A percentile compares a stretch with the other conserved stretches of the same genome.
phyloP scores from a whole-genome alignment of 2,329 filamentous ascomycete genomes.

The Atkinsonella texensis region DNA sequence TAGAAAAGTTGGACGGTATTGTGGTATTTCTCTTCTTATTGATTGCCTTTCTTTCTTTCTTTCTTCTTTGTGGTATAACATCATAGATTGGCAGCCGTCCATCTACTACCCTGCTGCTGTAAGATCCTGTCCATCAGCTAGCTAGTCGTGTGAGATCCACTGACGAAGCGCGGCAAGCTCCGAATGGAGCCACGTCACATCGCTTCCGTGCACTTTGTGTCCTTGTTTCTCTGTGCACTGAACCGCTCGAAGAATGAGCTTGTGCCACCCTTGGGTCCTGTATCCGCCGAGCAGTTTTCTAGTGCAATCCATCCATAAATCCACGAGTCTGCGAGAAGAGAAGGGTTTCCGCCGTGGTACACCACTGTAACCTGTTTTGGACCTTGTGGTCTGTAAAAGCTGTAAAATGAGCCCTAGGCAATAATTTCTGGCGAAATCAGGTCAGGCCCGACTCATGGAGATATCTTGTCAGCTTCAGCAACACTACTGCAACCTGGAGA shows the following conservation, averaged over 20 bases:
- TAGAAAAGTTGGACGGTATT: too few species aligned
- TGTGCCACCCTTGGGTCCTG: background rate
- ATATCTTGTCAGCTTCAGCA: background rate
- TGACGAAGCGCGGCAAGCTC: conserved; percentile 3
- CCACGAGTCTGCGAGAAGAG: background rate
- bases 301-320: background rate
- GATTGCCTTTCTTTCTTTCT: background rate
- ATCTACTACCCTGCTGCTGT: background rate
- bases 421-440: conserved; percentile 1
- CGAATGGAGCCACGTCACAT: conserved; percentile 7
- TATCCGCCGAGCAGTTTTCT: background rate
- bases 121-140: background rate
- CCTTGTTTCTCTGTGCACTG: background rate
- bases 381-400: background rate
- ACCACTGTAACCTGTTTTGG: too few species aligned
- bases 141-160: conserved; percentile 3
- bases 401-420: background rate
- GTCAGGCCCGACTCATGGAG: conserved; percentile 3
- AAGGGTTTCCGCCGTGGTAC: too few species aligned
- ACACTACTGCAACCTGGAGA: too few species aligned
- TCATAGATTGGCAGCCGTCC: background rate
- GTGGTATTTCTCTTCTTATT: too few species aligned
- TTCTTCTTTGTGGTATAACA: background rate
- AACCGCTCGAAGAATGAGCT: background rate
- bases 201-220: background rate